Base-by-base conservation (phyloP, 306 rosid species). In the Dalbergia oliveri region DNA sequence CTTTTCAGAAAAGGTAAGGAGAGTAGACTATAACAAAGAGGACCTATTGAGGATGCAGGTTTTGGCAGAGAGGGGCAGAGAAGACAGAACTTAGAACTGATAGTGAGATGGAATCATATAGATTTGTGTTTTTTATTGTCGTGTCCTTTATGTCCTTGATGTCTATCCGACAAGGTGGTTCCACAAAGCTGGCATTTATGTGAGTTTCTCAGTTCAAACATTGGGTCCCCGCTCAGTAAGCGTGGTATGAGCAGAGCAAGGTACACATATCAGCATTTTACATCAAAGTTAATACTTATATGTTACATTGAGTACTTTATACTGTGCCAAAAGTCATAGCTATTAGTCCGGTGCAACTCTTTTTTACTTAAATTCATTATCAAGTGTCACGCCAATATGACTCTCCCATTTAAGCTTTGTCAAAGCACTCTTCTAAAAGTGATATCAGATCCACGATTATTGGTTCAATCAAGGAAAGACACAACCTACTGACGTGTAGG, bases 31-130 rank as follows among this genome's bases (percentile, higher is more conserved):
- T 37, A 37, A 63, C 47, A 77, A 60, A 77, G 77, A 78, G 66
- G 81, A 71, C 53, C 35, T 53, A 44, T 75, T 57, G 85, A 66
- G 47, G 87, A 67, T 73, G 63, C 79, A 88, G 89, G 63, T 50
- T 77, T 75, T 77, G 79, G 64, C 78, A 84, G 62, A 61, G 81
- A 72, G 65, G 87, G 79, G 64, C 78, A 84, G 62, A 61, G 81
- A 72, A 72, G 87, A 69, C 78, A 84, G 81, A 84, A 62, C 56
- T 74, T 66, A 57, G 53, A 71, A 45, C 21, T 60, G 77, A 69
- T 51, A 47, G 73, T 72, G 77, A 77, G 57, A 70, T 74, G 81
- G 87, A 85, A 85, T 85, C 89, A 83, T 33, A 66, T 71, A 45
- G 78, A 79, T 79, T 71, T 79, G 70, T 68, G 66, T 60, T 75